phyloP scores from a whole-genome alignment of 345 rosid genomes.

The Microthlaspi erraticum region DNA sequence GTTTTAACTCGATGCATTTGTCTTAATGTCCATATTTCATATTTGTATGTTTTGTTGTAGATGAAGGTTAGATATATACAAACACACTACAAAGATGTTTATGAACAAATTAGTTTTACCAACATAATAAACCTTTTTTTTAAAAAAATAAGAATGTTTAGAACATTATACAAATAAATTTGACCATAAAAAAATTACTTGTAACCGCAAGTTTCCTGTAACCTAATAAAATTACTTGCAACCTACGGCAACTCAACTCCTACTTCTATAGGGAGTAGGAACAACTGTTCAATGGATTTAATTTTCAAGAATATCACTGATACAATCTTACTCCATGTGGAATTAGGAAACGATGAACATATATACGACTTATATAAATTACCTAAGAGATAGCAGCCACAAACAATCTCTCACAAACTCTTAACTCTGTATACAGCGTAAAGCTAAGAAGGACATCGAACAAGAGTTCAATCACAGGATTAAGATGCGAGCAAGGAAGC shows the following conservation, averaged over 20 bases:
- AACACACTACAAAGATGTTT: no score
- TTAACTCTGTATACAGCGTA: neutral
- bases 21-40: no score
- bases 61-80: no score
- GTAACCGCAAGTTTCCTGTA: neutral
- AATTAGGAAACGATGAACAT: conserved; percentile 4
- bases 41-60: no score
- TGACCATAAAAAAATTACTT: neutral
- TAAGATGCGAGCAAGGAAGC: conserved; percentile 31
- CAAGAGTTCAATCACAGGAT: neutral
- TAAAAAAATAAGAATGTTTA: no score
- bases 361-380: conserved; percentile 2
- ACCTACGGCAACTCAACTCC: conserved; percentile 23
- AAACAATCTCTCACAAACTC: neutral
- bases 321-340: neutral
- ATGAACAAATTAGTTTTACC: neutral
- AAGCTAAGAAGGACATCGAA: neutral
- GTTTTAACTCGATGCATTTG: no score
- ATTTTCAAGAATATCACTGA: neutral
- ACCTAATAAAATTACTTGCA: conserved; percentile 9
- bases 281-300: neutral
- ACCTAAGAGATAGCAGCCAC: neutral
- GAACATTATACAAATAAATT: neutral
- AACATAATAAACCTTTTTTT: neutral
- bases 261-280: neutral